Evolutionary conservation across 225 moss, liverwort and hornwort genomes (phyloP).

Genomic region (Bryoerythrophyllum caledonicum): DNA sequence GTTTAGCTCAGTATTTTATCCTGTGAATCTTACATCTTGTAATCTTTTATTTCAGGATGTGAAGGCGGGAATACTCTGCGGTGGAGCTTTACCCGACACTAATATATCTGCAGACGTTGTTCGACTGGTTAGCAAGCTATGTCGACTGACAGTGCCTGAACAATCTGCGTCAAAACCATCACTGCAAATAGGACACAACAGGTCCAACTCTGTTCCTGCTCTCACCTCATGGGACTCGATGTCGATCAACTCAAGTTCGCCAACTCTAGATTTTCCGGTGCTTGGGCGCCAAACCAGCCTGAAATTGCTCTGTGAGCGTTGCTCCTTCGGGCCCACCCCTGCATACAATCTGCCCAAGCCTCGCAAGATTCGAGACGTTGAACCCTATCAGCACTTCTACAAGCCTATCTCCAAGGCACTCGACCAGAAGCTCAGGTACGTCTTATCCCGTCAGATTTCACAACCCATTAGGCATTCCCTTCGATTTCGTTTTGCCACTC

Average conservation of each 20-base stretch:
- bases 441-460: not conserved
- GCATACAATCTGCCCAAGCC: conserved; percentile 44
- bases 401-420: conserved; percentile 55
- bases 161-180: conserved; percentile 13
- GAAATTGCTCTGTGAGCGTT: conserved; percentile 53
- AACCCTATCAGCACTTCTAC: conserved; percentile 55
- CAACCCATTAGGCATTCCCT: not conserved
- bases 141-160: conserved; percentile 33
- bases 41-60: conserved; percentile 25
- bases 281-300: conserved; percentile 42
- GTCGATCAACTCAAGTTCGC: conserved; percentile 12
- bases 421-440: conserved; percentile 51
- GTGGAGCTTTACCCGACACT: conserved; percentile 30
- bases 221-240: conserved; percentile 24
- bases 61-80: conserved; percentile 39
- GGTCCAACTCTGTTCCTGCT: conserved; percentile 29
- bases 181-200: conserved; percentile 21
- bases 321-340: conserved; percentile 37
- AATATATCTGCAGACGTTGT: conserved; percentile 37
- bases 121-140: conserved; percentile 54
- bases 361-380: conserved; percentile 53
- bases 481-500: conserved; percentile 2
- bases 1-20: not conserved
- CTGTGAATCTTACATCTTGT: not conserved
- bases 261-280: conserved; percentile 34